These are phyloP conservation scores for Scutellaria baicalensis DNA, from an alignment of 257 asterid species.

Conservation along the genomic window DNA sequence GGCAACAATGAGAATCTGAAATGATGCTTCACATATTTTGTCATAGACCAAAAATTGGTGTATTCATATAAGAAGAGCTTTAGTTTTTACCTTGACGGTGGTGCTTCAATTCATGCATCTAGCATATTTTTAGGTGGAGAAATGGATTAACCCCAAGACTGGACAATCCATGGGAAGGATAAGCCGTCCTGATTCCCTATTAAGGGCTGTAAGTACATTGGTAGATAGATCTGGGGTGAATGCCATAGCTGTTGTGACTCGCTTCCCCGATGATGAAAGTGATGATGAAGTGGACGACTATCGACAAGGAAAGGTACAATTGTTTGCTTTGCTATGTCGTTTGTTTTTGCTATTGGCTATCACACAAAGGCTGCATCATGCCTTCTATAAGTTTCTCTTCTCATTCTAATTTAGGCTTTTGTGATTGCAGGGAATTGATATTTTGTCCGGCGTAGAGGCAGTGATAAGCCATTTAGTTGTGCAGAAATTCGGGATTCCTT, in stretches of 20 bases:
- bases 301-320: constrained; percentile 62
- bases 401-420: constrained; percentile 5
- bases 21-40: neutral
- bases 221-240: constrained; percentile 44
- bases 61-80: too few species aligned
- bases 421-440: constrained; percentile 63
- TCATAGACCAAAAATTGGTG: neutral
- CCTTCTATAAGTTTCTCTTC: neutral
- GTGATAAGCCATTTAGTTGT: constrained; percentile 89
- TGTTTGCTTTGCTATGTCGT: neutral
- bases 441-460: constrained; percentile 89
- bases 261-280: constrained; percentile 83
- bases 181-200: constrained; percentile 62
- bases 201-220: constrained; percentile 68
- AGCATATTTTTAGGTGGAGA: constrained; percentile 48
- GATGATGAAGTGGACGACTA: constrained; percentile 53
- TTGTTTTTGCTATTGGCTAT: neutral
- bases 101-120: neutral
- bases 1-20: neutral
- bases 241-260: constrained; percentile 85
- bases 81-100: neutral
- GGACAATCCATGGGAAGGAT: constrained; percentile 89
- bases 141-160: constrained; percentile 67
- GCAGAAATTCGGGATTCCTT: constrained; percentile 67
- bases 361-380: neutral